These are phyloP conservation scores for Ustulina deusta DNA, from an alignment of 2,329 filamentous ascomycete species.

Conservation along the genomic window DNA sequence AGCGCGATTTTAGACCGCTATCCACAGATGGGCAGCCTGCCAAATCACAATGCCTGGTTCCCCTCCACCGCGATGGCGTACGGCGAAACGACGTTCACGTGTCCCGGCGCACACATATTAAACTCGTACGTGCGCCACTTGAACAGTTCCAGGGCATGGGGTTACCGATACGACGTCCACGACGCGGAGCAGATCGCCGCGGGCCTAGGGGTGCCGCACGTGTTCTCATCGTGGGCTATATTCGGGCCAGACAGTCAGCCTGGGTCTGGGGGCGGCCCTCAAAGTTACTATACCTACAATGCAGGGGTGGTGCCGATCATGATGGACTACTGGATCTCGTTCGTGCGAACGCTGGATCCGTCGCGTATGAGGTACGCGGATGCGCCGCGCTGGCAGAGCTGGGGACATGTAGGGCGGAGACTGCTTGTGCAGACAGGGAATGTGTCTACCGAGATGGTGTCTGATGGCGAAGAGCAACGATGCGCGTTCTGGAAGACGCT, in stretches of 20 bases:
- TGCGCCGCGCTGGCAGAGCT: conserved; percentile 58
- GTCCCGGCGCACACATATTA: conserved; percentile 52
- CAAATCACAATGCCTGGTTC: conserved; percentile 59
- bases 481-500: conserved; percentile 59
- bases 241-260: conserved; percentile 59
- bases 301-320: conserved; percentile 59
- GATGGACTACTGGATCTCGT: conserved; percentile 64
- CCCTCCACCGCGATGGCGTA: conserved; percentile 45
- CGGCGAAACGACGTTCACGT: conserved; percentile 60
- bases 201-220: conserved; percentile 63
- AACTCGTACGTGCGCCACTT: conserved; percentile 46
- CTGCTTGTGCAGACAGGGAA: conserved; percentile 57
- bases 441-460: conserved; percentile 56
- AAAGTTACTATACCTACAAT: conserved; percentile 57
- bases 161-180: conserved; percentile 63
- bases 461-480: conserved; percentile 51
- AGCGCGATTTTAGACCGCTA: conserved; percentile 55
- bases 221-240: conserved; percentile 61
- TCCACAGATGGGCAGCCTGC: conserved; percentile 52
- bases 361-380: conserved; percentile 52
- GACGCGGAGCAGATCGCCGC: conserved; percentile 52
- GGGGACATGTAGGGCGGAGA: conserved; percentile 49
- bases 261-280: conserved; percentile 43
- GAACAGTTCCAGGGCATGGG: conserved; percentile 52
- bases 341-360: conserved; percentile 60